These are phyloP conservation scores for Carallia pectinifolia DNA, from an alignment of 345 rosid genomes.

Conservation along the genomic window DNA sequence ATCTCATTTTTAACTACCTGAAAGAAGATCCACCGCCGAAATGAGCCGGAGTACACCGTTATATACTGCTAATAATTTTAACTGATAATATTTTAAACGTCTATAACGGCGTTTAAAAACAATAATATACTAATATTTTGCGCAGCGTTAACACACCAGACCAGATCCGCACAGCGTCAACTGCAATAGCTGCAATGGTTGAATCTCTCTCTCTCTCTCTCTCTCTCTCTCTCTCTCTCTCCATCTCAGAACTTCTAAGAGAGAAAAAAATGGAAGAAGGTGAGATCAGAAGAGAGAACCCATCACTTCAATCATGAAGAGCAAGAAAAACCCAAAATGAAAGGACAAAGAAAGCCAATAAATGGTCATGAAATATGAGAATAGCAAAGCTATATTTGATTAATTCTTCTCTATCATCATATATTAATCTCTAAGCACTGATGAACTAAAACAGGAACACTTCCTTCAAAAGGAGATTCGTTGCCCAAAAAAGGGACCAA, in stretches of 20 bases:
- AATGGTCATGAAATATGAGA: neutral
- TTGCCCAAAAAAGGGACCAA: conserved; percentile 15
- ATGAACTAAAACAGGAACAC: conserved; percentile 10
- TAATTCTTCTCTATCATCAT: conserved; percentile 19
- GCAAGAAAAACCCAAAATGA: conserved; percentile 1
- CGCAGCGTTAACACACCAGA: conserved; percentile 46
- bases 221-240: conserved; percentile 46
- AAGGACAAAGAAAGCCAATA: neutral
- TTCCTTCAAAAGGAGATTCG: conserved; percentile 25
- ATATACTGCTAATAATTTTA: neutral
- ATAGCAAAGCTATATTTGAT: neutral
- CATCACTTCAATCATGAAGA: conserved; percentile 11
- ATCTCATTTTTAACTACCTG: too few relatives aligned
- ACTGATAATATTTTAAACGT: neutral
- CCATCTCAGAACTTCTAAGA: conserved; percentile 15
- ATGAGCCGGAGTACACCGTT: neutral
- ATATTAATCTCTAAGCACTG: conserved; percentile 1
- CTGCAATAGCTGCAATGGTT: conserved; percentile 36
- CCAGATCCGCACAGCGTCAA: conserved; percentile 46
- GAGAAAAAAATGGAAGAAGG: neutral
- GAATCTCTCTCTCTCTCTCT: conserved; percentile 46
- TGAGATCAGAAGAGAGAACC: conserved; percentile 25
- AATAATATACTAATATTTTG: conserved; percentile 16
- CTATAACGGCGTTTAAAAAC: neutral
- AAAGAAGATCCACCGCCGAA: too few relatives aligned